Conservation (phyloP, 2,329 filamentous ascomycete genomes). For the Aspergillus versicolor region DNA sequence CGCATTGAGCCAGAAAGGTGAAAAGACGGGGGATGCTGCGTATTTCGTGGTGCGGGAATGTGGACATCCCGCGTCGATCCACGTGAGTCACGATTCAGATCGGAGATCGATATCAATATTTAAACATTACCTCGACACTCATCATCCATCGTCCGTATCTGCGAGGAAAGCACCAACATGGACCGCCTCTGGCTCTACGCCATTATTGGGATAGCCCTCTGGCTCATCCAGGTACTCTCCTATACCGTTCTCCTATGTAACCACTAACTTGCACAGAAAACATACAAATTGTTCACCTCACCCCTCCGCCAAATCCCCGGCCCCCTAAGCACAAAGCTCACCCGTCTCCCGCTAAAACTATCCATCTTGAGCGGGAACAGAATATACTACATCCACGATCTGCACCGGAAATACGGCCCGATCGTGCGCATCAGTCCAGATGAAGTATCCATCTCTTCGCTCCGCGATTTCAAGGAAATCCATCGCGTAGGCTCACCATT, state of each 20-base stretch:
- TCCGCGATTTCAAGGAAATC: conserved; percentile 23
- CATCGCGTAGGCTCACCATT: conserved; percentile 27
- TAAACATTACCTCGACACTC: too few relatives aligned
- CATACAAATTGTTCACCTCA: background rate
- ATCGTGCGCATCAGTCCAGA: conserved; percentile 24
- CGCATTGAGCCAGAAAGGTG: too few relatives aligned
- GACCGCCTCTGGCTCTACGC: too few relatives aligned
- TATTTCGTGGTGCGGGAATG: too few relatives aligned
- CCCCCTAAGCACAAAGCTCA: background rate
- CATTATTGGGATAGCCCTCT: accelerated
- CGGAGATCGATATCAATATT: too few relatives aligned
- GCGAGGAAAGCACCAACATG: too few relatives aligned
- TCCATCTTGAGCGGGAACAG: background rate
- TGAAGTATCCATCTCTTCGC: conserved; percentile 37
- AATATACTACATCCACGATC: conserved; percentile 18
- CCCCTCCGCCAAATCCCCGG: background rate
- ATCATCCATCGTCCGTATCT: too few relatives aligned
- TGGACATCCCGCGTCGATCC: too few relatives aligned
- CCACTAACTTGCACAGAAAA: background rate
- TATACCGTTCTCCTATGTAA: too few relatives aligned
- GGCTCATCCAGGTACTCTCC: too few relatives aligned
- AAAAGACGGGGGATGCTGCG: too few relatives aligned
- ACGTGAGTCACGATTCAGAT: too few relatives aligned
- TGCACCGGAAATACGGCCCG: conserved; percentile 25
- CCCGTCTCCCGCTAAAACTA: background rate